Evolutionary conservation across 768 basidiomycete species (phyloP), one percentile per base, ranked within the genome.

Genomic region (Leccinum olivaceopallidum): DNA sequence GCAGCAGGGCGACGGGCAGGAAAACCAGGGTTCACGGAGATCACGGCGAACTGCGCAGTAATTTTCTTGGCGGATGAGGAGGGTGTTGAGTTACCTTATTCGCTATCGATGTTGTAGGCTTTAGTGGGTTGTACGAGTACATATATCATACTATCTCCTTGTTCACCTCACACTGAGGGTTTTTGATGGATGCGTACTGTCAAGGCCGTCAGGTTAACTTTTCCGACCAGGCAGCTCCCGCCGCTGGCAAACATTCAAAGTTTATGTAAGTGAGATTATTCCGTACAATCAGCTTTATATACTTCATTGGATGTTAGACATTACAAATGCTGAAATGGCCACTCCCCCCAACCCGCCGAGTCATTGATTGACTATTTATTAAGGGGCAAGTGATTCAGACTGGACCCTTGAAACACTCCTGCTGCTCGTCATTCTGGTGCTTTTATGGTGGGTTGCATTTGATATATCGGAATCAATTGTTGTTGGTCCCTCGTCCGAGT

Each of bases 1-100:
- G 18, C 67, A 66, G 39, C 64, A 61, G 44, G 63, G 48, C 1
- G 37, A 53, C 32, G 63, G 51, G 9, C 63, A 48, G 42, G 69
- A 61, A 24, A 58, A 24, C 5, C 56, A 2, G 9, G 55, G 70
- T 20, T 12, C 59, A 18, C 71, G 70, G 49, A 68, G 66, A 55
- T 62, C 66, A 37, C 63, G 68, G 48, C 66, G 69, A 55, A 53
- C 32, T 9, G 61, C 18, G 8, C 58, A 30, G 26, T 65, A 59
- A 16, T 13, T 30, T 12, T 52, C 18, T 6, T 37, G 22, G 20
- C 10, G 47, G 14, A 30, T 57, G 48, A 0, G 36, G 51, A 22
- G 24, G 39, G 57, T 32, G 13, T 56, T 39, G 44, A 42, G 42
- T 54, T 57, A 22, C 2, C 39, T 52, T 65, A 42, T 57, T 57